Evolutionary conservation across 1,139 yeast genomes (phyloP), one percentile per base, ranked within the genome.

Genomic region (Candida sp.): DNA sequence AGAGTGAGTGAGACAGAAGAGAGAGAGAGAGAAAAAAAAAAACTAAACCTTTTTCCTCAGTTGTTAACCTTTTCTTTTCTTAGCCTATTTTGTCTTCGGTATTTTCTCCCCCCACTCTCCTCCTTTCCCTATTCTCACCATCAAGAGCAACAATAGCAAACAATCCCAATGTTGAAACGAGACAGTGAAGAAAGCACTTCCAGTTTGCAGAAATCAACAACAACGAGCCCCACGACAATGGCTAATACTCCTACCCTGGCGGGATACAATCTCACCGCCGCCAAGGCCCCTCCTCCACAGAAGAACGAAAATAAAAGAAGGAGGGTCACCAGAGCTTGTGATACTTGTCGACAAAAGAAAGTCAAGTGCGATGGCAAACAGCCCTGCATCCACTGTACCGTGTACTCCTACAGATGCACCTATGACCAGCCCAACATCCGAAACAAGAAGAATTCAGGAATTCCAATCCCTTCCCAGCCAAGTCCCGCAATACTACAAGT

Each of bases 301-400:
- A 35, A 28, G 9, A 35, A 44, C 35, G 75, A 70, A 39, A 64
- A 63, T 12, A 91, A 90, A 67, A 77, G 97, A 48, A 80, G 92
- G 61, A 72, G 96, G 50, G 96, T 90, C 30, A 83, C 94, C 1
- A 73, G 94, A 49, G 97, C 97, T 2, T 91, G 97, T 67, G 94
- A 88, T 61, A 85, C 85, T 53, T 91, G 96, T 67, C 71, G 87
- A 61, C 78, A 83, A 66, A 86, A 89, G 66, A 91, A 91, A 68
- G 93, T 90, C 60, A 88, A 88, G 63, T 91, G 97, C 68, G 96
- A 90, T 57, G 97, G 97, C 12, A 84, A 85, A 63, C 86, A 85
- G 60, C 96, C 96, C 1, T 91, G 97, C 69, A 86, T 87, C 46
- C 96, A 89, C 65, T 90, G 97, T 65, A 89, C 97, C 0, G 97